phyloP scores from a whole-genome alignment of 306 rosid genomes.

The Lupinus albus region DNA sequence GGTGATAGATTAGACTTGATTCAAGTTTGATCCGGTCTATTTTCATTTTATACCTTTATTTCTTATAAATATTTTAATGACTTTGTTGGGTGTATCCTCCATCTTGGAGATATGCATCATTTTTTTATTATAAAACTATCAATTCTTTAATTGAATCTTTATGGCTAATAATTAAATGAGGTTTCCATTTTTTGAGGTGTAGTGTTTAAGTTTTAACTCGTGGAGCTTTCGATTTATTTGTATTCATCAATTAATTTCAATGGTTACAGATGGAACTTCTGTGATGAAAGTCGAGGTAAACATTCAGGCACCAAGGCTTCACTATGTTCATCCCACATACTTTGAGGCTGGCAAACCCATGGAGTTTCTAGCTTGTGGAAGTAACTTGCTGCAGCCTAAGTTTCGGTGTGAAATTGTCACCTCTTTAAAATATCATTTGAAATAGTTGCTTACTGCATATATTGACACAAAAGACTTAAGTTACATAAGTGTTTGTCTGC shows the following conservation, averaged over 20 bases:
- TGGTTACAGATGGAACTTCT: slow-evolving; percentile 63
- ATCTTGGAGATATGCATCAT: slow-evolving; percentile 22
- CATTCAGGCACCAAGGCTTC: slow-evolving; percentile 78
- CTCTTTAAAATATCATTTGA: slow-evolving; percentile 31
- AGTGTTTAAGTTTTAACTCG: slow-evolving; percentile 9
- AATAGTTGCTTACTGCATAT: slow-evolving; percentile 6
- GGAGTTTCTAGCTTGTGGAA: slow-evolving; percentile 94
- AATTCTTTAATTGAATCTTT: slow-evolving; percentile 9
- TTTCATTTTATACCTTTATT: slow-evolving; percentile 11
- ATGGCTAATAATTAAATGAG: not conserved
- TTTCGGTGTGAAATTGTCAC: slow-evolving; percentile 61
- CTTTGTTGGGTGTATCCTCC: slow-evolving; percentile 9
- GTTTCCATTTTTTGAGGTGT: slow-evolving; percentile 18
- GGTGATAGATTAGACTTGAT: not conserved
- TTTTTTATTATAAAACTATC: slow-evolving; percentile 2
- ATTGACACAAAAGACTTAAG: slow-evolving; percentile 8
- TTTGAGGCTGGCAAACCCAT: slow-evolving; percentile 97
- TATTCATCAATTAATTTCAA: slow-evolving; percentile 37
- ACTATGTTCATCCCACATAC: slow-evolving; percentile 79
- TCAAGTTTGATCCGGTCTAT: not conserved
- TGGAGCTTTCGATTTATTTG: slow-evolving; percentile 29
- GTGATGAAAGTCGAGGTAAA: slow-evolving; percentile 61
- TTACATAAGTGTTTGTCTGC: slow-evolving; percentile 6
- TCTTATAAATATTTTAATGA: slow-evolving; percentile 12
- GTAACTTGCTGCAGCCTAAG: slow-evolving; percentile 81